A percentile compares a stretch with the other conserved stretches of the same genome.
Evolutionary conservation across 2,329 filamentous ascomycete genomes (phyloP).

Genomic region (Bipolaris victoriae): DNA sequence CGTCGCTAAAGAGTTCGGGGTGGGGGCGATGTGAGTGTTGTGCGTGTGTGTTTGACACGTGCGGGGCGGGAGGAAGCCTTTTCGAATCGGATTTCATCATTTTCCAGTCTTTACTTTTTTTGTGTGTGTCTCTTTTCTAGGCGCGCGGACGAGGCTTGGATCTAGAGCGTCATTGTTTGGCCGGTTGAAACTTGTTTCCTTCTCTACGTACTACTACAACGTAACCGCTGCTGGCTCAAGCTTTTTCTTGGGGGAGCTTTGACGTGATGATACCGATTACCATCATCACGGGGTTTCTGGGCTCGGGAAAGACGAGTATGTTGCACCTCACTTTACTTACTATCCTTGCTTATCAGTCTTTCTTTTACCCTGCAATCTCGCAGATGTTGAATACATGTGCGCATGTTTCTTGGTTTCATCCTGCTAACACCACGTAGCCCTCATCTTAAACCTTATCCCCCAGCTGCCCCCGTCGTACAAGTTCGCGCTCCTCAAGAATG

Average conservation of each 20-base stretch:
- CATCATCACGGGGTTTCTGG: conserved; percentile 94
- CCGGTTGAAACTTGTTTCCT: neutral
- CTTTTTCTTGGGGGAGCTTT: neutral
- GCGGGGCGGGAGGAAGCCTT: neutral
- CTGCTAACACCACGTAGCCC: conserved; percentile 50
- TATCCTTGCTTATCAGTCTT: too few relatives aligned
- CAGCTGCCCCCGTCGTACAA: conserved; percentile 88
- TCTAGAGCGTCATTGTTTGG: conserved; percentile 1
- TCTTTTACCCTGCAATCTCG: neutral
- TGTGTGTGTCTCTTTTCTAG: neutral
- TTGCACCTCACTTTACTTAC: neutral
- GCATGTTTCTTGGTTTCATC: too few relatives aligned
- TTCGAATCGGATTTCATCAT: neutral
- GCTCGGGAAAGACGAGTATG: conserved; percentile 86
- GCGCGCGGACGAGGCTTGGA: neutral
- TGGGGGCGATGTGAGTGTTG: neutral
- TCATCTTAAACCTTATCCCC: conserved; percentile 91
- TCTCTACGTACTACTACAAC: neutral
- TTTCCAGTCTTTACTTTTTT: neutral
- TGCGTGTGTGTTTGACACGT: conserved; percentile 5
- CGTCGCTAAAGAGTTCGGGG: neutral
- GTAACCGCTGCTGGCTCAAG: neutral
- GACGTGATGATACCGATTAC: conserved; percentile 75
- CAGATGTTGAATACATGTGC: neutral
- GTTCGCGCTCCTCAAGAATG: conserved; percentile 95